These are phyloP conservation scores for Kwoniella heveanensis DNA, from an alignment of 768 basidiomycete genomes.

Conservation along the genomic window DNA sequence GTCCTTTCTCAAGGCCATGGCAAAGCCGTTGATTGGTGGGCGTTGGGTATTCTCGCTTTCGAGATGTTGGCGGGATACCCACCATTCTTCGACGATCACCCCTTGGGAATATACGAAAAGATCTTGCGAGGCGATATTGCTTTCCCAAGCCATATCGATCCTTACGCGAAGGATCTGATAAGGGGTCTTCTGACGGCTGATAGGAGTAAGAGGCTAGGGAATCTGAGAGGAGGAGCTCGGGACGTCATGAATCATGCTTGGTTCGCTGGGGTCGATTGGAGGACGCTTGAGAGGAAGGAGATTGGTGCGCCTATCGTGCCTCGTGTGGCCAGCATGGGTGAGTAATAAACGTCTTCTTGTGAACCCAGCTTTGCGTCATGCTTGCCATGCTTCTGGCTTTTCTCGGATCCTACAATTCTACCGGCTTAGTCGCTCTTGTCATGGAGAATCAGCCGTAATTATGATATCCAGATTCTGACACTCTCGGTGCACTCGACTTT, in stretches of 20 bases:
- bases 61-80: constrained; percentile 99
- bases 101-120: constrained; percentile 97
- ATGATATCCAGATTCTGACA: too few species aligned
- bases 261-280: constrained; percentile 63
- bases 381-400: too few species aligned
- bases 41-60: constrained; percentile 92
- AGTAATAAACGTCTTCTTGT: too few species aligned
- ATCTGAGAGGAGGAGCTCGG: constrained; percentile 86
- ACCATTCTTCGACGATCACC: constrained; percentile 97
- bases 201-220: constrained; percentile 85
- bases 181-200: constrained; percentile 87
- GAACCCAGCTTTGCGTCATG: too few species aligned
- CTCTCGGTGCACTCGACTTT: too few species aligned
- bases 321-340: constrained; percentile 51
- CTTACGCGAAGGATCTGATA: constrained; percentile 84
- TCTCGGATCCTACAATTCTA: too few species aligned
- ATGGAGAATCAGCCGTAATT: neutral
- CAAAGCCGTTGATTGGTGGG: constrained; percentile 99
- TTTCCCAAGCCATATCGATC: constrained; percentile 89
- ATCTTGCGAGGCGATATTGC: constrained; percentile 83
- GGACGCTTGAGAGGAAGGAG: constrained; percentile 52
- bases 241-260: constrained; percentile 90
- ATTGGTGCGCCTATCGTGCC: constrained; percentile 56
- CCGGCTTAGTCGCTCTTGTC: too few species aligned
- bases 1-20: constrained; percentile 97